Conservation (phyloP, 805 yeast species). For the Lachancea sp. region DNA sequence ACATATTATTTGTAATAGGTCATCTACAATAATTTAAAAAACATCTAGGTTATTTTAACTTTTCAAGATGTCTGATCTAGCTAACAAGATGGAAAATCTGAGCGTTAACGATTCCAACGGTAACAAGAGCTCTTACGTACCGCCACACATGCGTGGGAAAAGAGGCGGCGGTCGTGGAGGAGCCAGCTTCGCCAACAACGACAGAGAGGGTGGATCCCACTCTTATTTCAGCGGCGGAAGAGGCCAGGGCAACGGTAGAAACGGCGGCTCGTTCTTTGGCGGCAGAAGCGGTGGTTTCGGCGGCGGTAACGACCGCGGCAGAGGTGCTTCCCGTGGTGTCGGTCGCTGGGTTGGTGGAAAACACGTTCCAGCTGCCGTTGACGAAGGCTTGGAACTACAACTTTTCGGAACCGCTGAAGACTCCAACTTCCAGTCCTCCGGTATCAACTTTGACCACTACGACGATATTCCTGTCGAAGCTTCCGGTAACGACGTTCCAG, state of each 20-base stretch:
- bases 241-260: conserved; percentile 20
- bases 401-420: conserved; percentile 73
- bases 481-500: conserved; percentile 90
- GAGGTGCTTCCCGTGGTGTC: conserved; percentile 33
- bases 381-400: conserved; percentile 65
- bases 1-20: background rate
- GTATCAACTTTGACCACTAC: conserved; percentile 97
- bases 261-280: conserved; percentile 32
- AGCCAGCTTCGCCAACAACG: conserved; percentile 4
- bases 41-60: background rate
- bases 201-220: conserved; percentile 6
- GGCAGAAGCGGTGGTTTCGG: conserved; percentile 33
- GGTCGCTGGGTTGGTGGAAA: conserved; percentile 86
- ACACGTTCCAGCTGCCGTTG: conserved; percentile 74
- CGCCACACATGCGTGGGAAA: conserved; percentile 42
- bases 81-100: conserved; percentile 52
- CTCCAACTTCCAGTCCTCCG: conserved; percentile 77
- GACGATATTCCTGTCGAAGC: conserved; percentile 99
- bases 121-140: conserved; percentile 35
- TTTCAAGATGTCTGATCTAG: conserved; percentile 50
- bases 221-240: conserved; percentile 15
- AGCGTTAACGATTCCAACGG: conserved; percentile 36
- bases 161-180: conserved; percentile 11
- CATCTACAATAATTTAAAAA: background rate
- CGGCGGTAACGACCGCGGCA: conserved; percentile 32